Evolutionary conservation across 225 moss, liverwort and hornwort species (phyloP).

Genomic region (Polytrichum commune): DNA sequence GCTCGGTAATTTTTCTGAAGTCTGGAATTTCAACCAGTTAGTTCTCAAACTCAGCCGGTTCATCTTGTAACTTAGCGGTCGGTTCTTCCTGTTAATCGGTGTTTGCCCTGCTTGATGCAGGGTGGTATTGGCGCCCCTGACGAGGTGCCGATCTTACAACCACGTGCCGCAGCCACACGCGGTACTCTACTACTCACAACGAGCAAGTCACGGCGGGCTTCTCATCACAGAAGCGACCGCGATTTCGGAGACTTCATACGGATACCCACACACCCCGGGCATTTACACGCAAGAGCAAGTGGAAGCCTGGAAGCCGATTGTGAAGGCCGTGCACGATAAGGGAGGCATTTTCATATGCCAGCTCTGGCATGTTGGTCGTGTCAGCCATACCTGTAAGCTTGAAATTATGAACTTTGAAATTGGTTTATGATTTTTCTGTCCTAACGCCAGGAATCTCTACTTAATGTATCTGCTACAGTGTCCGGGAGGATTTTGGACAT

Average conservation of each 20-base stretch:
- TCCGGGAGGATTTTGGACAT: background rate
- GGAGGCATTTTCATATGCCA: slow-evolving; percentile 52
- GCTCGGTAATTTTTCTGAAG: no score
- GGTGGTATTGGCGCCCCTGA: slow-evolving; percentile 49
- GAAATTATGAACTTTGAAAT: no score
- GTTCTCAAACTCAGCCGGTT: no score
- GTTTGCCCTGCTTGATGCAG: slow-evolving; percentile 4
- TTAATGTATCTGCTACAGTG: background rate
- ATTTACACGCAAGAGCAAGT: slow-evolving; percentile 34
- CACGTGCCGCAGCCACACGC: slow-evolving; percentile 48
- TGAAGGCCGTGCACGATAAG: slow-evolving; percentile 51
- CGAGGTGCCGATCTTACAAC: slow-evolving; percentile 50
- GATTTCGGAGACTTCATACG: slow-evolving; percentile 30
- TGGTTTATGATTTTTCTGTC: no score
- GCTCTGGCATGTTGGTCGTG: slow-evolving; percentile 39
- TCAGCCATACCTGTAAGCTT: slow-evolving; percentile 24
- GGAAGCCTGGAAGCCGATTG: slow-evolving; percentile 47
- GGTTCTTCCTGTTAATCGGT: no score
- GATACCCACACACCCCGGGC: slow-evolving; percentile 43
- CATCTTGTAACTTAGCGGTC: no score
- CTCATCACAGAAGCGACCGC: slow-evolving; percentile 38
- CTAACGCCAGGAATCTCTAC: background rate
- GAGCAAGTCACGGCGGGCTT: slow-evolving; percentile 45
- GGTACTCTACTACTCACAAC: slow-evolving; percentile 42
- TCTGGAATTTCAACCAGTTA: no score